These are phyloP conservation scores for Lycium barbarum DNA, from an alignment of 257 asterid species.

Conservation along the genomic window DNA sequence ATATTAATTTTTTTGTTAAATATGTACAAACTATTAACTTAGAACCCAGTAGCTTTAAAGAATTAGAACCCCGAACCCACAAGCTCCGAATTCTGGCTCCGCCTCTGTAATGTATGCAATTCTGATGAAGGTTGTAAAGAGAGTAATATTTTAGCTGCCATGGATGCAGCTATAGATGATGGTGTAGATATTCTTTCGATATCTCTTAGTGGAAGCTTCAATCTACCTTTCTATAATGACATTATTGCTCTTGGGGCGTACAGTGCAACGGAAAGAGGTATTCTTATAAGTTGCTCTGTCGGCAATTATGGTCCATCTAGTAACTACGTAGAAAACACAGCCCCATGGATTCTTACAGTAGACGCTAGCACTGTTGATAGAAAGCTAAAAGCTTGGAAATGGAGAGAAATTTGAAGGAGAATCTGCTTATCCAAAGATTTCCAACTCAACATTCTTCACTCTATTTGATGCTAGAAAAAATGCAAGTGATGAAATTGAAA, in stretches of 20 bases:
- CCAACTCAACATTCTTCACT: conserved; percentile 29
- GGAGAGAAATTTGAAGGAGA: conserved; percentile 39
- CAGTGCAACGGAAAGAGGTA: conserved; percentile 42
- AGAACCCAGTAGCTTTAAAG: too few relatives aligned
- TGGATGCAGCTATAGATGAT: too few relatives aligned
- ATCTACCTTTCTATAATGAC: too few relatives aligned
- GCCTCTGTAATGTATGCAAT: conserved; percentile 25
- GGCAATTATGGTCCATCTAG: conserved; percentile 40
- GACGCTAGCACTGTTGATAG: conserved; percentile 61
- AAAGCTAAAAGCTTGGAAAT: conserved; percentile 49
- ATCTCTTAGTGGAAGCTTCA: too few relatives aligned
- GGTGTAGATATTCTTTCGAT: too few relatives aligned
- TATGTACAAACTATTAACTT: too few relatives aligned
- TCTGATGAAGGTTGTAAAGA: too few relatives aligned
- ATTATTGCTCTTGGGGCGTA: too few relatives aligned
- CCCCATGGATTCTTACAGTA: conserved; percentile 62
- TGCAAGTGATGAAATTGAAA: conserved; percentile 18
- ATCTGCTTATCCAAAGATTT: conserved; percentile 42
- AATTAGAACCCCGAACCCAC: too few relatives aligned
- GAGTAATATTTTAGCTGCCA: too few relatives aligned
- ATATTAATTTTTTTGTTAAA: too few relatives aligned
- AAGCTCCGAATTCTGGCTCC: too few relatives aligned
- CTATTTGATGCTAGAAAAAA: conserved; percentile 44
- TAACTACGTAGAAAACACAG: conserved; percentile 18
- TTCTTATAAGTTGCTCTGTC: conserved; percentile 54